A percentile compares a stretch with the other conserved stretches of the same genome.
Conservation (phyloP, 140 eudicot species). For the Oenanthe javanica region DNA sequence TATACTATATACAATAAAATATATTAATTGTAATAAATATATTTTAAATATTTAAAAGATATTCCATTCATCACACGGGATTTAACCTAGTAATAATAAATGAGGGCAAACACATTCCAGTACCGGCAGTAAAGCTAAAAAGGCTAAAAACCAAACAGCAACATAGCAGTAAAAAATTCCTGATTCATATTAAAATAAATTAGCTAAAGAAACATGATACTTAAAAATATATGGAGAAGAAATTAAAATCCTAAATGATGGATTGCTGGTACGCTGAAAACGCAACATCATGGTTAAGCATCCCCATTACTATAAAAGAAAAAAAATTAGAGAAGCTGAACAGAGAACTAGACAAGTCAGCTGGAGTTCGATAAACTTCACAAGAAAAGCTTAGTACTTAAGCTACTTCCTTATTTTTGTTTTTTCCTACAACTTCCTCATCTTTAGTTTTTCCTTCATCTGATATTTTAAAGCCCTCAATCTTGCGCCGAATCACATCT, state of each 20-base stretch:
- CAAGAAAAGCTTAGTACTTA: background rate
- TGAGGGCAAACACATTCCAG: no score
- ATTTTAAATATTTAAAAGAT: no score
- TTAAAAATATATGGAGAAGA: background rate
- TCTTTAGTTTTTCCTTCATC: slow-evolving; percentile 8
- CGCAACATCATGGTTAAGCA: background rate
- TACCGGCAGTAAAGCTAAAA: no score
- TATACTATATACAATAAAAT: no score
- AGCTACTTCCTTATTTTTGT: background rate
- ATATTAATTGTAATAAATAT: no score
- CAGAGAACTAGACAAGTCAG: slow-evolving; percentile 42
- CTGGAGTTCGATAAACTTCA: background rate
- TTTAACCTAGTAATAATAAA: no score
- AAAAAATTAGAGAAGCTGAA: background rate
- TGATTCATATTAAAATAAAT: no score
- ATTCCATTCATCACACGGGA: no score
- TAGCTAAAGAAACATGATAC: background rate
- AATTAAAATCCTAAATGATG: background rate
- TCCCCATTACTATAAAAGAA: background rate
- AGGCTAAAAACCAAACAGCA: no score
- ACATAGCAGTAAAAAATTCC: background rate
- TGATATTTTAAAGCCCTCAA: slow-evolving; percentile 28
- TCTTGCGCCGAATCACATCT: slow-evolving; percentile 30
- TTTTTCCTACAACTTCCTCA: slow-evolving; percentile 2
- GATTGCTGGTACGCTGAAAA: background rate